These are phyloP conservation scores for Cerioporus squamosus DNA, from an alignment of 1,284 basidiomycete genomes.

Conservation along the genomic window DNA sequence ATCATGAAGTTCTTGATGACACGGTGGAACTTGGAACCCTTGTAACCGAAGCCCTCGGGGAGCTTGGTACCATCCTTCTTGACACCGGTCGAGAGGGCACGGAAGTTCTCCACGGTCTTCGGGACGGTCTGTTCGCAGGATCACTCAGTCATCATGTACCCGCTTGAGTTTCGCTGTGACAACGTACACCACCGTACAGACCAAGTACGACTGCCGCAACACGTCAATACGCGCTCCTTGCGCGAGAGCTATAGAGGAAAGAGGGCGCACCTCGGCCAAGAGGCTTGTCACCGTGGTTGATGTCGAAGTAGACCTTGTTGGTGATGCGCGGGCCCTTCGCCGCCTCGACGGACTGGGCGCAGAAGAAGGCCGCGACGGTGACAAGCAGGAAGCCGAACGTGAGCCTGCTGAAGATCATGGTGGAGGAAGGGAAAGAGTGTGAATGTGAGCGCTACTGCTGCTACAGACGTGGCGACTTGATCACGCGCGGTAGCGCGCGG, in stretches of 20 bases:
- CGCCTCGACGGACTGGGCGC: constrained; percentile 70
- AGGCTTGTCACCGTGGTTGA: constrained; percentile 85
- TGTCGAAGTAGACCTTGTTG: constrained; percentile 92
- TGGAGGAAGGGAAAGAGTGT: constrained; percentile 19
- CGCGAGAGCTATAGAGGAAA: constrained; percentile 12
- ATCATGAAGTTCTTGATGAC: constrained; percentile 77
- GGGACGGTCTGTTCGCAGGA: constrained; percentile 70
- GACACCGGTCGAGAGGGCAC: constrained; percentile 71
- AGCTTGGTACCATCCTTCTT: constrained; percentile 80
- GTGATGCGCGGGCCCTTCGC: constrained; percentile 85
- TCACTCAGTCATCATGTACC: constrained; percentile 37
- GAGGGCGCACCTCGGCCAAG: constrained; percentile 74
- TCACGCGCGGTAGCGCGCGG: neutral
- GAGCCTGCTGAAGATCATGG: constrained; percentile 59
- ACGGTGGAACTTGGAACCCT: constrained; percentile 73
- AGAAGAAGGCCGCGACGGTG: constrained; percentile 72
- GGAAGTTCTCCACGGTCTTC: constrained; percentile 76
- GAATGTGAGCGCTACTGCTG: neutral
- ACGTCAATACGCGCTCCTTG: constrained; percentile 1
- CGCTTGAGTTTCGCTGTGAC: neutral
- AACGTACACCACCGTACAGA: constrained; percentile 75
- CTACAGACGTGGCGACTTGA: constrained; percentile 21
- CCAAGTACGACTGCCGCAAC: constrained; percentile 71
- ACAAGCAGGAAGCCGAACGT: constrained; percentile 66
- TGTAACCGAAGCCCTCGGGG: constrained; percentile 71